These are phyloP conservation scores for Microcyclosporella mali DNA, from an alignment of 2,329 filamentous ascomycete species.

Conservation along the genomic window DNA sequence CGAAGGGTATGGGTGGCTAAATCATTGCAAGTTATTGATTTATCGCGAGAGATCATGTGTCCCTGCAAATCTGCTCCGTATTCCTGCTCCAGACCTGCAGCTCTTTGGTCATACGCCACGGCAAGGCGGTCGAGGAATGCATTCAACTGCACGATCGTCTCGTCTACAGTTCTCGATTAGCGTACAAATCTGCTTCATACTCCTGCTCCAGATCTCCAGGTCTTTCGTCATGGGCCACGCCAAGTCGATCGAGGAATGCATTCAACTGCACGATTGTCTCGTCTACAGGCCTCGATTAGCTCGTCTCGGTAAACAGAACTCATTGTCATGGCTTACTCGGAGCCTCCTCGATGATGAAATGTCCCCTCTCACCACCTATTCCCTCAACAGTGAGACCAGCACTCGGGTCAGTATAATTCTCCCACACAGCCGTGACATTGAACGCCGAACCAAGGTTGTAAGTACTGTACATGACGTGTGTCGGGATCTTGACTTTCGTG, in stretches of 20 bases:
- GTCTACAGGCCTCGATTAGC: neutral
- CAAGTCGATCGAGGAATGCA: neutral
- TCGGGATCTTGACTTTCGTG: conserved; percentile 9
- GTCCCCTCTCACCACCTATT: conserved; percentile 3
- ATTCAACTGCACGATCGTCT: neutral
- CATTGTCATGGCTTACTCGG: conserved; percentile 1
- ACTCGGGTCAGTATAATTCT: conserved; percentile 3
- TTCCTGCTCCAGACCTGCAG: too few relatives aligned
- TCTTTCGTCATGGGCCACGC: neutral
- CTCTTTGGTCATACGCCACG: neutral
- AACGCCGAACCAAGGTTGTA: conserved; percentile 7
- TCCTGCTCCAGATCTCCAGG: too few relatives aligned
- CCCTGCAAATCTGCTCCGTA: too few relatives aligned
- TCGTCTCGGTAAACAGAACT: neutral
- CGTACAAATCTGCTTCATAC: too few relatives aligned
- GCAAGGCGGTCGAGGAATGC: neutral
- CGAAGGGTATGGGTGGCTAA: too few relatives aligned
- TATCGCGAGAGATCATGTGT: too few relatives aligned
- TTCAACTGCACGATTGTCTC: conserved; percentile 1
- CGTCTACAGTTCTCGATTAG: neutral
- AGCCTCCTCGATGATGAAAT: conserved; percentile 5
- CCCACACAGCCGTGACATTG: conserved; percentile 7
- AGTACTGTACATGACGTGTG: conserved; percentile 8
- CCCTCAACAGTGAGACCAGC: conserved; percentile 1
- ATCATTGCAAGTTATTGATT: too few relatives aligned